Evolutionary conservation across 257 asterid genomes (phyloP), one percentile per base, ranked within the genome.

Genomic region (Anisodus acutangulus): DNA sequence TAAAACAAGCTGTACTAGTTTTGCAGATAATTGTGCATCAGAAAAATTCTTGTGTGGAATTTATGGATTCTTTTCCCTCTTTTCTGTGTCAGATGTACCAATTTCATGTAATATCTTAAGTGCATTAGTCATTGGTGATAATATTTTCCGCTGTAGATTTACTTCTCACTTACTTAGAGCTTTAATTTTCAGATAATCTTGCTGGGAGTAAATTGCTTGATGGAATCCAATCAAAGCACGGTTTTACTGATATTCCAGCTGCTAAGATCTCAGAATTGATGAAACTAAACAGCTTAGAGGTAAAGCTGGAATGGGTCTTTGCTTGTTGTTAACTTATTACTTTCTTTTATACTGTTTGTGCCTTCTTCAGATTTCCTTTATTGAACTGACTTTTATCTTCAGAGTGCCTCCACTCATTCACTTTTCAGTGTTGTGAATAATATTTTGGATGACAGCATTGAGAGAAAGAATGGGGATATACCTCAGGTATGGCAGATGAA

Each of bases 241-340:
- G 93, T 54, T 80, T 57, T 86, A 89, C 74, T 80, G 97, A 92
- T 85, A 79, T 91, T 37, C 91, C 89, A 58, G 88, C 89, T 85
- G 85, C 93, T 86, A 95, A 90, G 89, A 89, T 94, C 83, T 87
- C 96, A 79, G 99, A 95, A 84, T 58, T 94, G 86, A 89, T 91
- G 96, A 95, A 93, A 83, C 74, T 89, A 88, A 92, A 93, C 70
- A 91, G 87, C 87, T 87, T 95, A 88, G 96, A 94, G 99, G 99
- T 94, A 88, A 51, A 37, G 63, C 80, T 67, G 63, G 79, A 68
- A 68, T 51, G 51, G 69, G 9, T 17, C 80, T 83, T 76, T 62
- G 19, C 6, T 85, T 81, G 59, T 7, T 47, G 45, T 26, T 45
- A 9, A 5, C 59, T 60, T 35, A 39, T 70, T 35, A 39, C 64